A percentile compares a stretch with the other conserved stretches of the same genome.
These are phyloP conservation scores for Calvatia gigantea DNA, from an alignment of 768 basidiomycete species.

Conservation along the genomic window DNA sequence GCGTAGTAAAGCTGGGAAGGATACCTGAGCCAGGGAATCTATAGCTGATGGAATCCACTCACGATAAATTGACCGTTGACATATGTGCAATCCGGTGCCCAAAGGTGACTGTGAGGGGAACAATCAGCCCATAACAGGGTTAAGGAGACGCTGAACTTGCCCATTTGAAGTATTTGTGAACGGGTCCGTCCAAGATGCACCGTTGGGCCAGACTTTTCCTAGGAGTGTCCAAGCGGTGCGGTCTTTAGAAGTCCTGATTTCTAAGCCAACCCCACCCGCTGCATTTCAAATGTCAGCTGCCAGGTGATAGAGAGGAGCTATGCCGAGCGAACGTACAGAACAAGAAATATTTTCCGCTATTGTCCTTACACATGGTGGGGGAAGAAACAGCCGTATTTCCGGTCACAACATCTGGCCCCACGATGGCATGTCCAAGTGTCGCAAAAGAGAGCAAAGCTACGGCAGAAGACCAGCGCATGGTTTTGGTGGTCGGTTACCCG, in stretches of 20 bases:
- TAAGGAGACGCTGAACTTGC: constrained; percentile 18
- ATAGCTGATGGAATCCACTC: not conserved
- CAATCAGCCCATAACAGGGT: not conserved
- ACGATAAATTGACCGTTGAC: constrained; percentile 27
- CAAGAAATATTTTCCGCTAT: constrained; percentile 40
- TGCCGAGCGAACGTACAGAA: constrained; percentile 34
- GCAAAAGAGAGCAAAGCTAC: constrained; percentile 14
- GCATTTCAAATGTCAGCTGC: not conserved
- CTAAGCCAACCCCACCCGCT: constrained; percentile 44
- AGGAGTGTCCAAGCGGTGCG: constrained; percentile 41
- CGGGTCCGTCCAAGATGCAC: constrained; percentile 45
- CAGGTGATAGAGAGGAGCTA: not conserved
- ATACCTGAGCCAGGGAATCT: not conserved
- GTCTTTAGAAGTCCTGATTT: constrained; percentile 47
- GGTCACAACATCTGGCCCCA: constrained; percentile 33
- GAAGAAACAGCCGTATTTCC: constrained; percentile 44
- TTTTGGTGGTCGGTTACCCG: constrained; percentile 22
- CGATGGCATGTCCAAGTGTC: constrained; percentile 21
- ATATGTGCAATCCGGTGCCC: constrained; percentile 37
- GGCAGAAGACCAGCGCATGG: constrained; percentile 16
- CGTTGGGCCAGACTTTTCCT: constrained; percentile 47
- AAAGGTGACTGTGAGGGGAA: constrained; percentile 25
- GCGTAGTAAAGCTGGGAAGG: constrained; percentile 45
- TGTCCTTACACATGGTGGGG: constrained; percentile 49
- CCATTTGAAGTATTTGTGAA: constrained; percentile 47